Evolutionary conservation across 106 monocot species (phyloP), one percentile per base, ranked within the genome.

Genomic region (Dendrobium huoshanense): DNA sequence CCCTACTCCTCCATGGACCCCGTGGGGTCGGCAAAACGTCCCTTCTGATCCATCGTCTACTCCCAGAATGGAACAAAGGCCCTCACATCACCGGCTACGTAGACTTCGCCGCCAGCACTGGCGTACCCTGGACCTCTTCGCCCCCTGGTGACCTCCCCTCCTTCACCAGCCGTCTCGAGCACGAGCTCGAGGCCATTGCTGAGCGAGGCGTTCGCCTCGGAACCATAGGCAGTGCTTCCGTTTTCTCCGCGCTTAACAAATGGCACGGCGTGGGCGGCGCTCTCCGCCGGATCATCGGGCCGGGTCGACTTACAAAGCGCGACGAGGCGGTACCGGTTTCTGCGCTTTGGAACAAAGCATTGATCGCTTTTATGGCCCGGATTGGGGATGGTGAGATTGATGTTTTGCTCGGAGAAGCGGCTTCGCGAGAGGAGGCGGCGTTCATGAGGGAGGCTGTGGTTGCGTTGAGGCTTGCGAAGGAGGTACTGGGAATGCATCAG

Each of bases 1-100:
- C 92, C 67, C 91, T 98, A 85, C 82, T 98, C 85, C 82, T 98
- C 88, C 97, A 98, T 75, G 95, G 97, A 54, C 97, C 97, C 77
- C 97, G 95, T 61, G 97, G 97, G 85, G 81, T 85, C 80, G 97
- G 97, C 80, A 98, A 98, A 81, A 83, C 97, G 64, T 82, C 92
- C 75, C 92, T 94, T 81, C 72, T 94, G 77, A 80, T 77, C 85
- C 92, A 89, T 79, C 92, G 89, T 18, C 92, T 94, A 25, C 87
- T 95, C 33, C 87, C 90, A 1, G 84, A 83, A 9, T 95, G 94
- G 94, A 88, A 85, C 84, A 82, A 77, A 8, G 79, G 84, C 17
- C 94, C 94, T 67, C 94, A 95, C 81, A 20, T 78, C 84, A 77
- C 95, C 75, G 92, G 86, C 42, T 98, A 87, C 90, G 85, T 98